Base-by-base conservation (phyloP, 2,329 filamentous ascomycete species). In the Rhinocladiella similis region DNA sequence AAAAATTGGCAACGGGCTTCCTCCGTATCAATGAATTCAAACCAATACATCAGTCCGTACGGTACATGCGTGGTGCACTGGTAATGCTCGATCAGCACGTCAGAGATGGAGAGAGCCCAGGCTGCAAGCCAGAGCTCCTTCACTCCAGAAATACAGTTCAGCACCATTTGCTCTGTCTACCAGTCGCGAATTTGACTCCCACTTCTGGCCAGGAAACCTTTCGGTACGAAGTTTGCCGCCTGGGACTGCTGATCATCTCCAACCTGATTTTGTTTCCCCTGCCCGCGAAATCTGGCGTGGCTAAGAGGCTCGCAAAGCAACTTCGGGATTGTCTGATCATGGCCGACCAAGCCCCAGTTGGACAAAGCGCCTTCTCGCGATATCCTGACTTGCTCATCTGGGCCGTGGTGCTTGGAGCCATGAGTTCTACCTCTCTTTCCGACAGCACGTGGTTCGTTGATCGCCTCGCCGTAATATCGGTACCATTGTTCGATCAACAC, bases 241-340 rank as follows among this genome's bases (percentile, higher is more conserved):
- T 54, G 5, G 45, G 16, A 12, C 45, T 54, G 14, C 35, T 54
- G 9, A 49, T 54, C 27, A 49, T 54, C 25, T 49, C 43, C 19
- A 49, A 54, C 22, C 42, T 54, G 43, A 38, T 43, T 3, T 19
- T 54, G n/a, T 54, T 54, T 12, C 52, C 52, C 7, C 29, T 54
- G 12, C 52, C 52, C 2, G 6, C 13, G 3, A 25, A 49, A 18
- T 54, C 52, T 16, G 52, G 45, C 9, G 52, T 54, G 3, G 22
- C 18, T n/a, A 22, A 25, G 7, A 47, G 45, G 18, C 36, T 54
- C 18, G n/a, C 42, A 10, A 20, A 10, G n/a, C 16, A 12, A 36
- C 52, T 54, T 27, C 52, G 52, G 18, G 3, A 42, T 13, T 41
- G 35, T 12, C 43, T 54, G 5, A 33, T 12, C 18, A 5, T 49